A percentile compares a stretch with the other conserved stretches of the same genome.
Evolutionary conservation across 2,329 filamentous ascomycete species (phyloP).

Genomic region (Trichoderma sp.): DNA sequence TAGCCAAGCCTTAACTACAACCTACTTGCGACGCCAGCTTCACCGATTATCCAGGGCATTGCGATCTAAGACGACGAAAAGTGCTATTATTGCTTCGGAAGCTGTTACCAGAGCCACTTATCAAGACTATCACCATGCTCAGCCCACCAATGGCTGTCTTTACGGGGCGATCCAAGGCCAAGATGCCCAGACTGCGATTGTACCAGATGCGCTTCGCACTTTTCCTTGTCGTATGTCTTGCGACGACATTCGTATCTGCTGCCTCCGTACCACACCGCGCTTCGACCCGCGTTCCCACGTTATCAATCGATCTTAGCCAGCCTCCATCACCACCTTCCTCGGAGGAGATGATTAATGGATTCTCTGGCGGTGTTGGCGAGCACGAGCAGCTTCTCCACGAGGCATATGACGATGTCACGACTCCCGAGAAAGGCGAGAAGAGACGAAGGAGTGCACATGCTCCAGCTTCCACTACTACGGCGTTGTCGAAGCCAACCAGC

Average conservation of each 20-base stretch:
- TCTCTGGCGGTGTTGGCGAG: neutral
- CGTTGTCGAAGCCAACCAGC: conserved; percentile 6
- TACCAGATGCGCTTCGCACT: conserved; percentile 11
- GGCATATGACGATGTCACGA: neutral
- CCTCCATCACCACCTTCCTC: neutral
- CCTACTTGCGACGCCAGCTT: neutral
- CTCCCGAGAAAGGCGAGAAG: conserved; percentile 21
- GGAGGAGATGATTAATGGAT: neutral
- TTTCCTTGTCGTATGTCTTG: conserved; percentile 13
- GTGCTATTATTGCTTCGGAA: neutral
- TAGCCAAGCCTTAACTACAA: neutral
- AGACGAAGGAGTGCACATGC: neutral
- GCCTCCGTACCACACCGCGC: conserved; percentile 9
- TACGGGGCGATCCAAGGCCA: neutral
- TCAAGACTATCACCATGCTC: neutral
- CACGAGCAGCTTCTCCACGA: neutral
- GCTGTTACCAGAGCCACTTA: neutral
- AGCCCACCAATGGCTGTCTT: neutral
- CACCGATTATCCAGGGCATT: neutral
- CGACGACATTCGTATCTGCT: conserved; percentile 9
- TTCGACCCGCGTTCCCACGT: conserved; percentile 14
- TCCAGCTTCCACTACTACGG: neutral
- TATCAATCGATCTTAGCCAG: neutral
- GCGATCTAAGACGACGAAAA: neutral
- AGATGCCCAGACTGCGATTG: neutral